phyloP scores from a whole-genome alignment of 208 protist genomes.

The Phytomonas serpens region DNA sequence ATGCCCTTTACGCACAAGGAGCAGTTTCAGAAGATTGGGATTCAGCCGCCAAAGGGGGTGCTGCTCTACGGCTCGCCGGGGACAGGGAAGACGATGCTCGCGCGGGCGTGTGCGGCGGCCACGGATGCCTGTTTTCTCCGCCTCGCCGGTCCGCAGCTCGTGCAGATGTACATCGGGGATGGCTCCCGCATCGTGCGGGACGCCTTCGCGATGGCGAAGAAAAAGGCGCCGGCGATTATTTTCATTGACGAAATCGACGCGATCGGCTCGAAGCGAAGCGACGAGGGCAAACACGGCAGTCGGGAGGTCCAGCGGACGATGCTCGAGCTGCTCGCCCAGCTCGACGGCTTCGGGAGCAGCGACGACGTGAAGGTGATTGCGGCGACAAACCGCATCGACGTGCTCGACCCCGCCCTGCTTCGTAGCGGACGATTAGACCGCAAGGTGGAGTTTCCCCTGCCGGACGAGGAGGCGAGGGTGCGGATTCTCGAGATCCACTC shows the following conservation, averaged over 20 bases:
- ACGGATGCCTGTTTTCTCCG: constrained; percentile 99
- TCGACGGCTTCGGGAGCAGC: constrained; percentile 98
- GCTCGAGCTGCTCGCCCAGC: constrained; percentile 99
- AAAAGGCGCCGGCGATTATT: constrained; percentile 99
- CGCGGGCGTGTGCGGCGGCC: constrained; percentile 98
- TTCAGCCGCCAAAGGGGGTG: constrained; percentile 98
- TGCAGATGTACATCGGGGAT: constrained; percentile 98
- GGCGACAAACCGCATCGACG: constrained; percentile 99
- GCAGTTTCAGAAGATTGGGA: constrained; percentile 97
- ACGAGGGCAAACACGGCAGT: constrained; percentile 96
- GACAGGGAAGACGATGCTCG: constrained; percentile 97
- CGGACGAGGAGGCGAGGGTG: constrained; percentile 97
- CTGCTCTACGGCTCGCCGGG: constrained; percentile 97
- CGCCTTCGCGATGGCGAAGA: constrained; percentile 99
- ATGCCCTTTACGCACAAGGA: constrained; percentile 99
- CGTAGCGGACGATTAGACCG: constrained; percentile 98
- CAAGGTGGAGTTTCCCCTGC: constrained; percentile 99
- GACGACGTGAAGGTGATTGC: constrained; percentile 99
- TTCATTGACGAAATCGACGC: constrained; percentile 99
- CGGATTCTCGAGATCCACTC: constrained; percentile 99
- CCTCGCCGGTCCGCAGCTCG: constrained; percentile 98
- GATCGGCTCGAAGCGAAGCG: constrained; percentile 98
- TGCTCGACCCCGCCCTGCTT: constrained; percentile 99
- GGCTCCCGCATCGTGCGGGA: constrained; percentile 99
- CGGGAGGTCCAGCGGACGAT: constrained; percentile 99